Conservation (phyloP, 2,329 filamentous ascomycete genomes). For the Pseudocercospora fijiensis region DNA sequence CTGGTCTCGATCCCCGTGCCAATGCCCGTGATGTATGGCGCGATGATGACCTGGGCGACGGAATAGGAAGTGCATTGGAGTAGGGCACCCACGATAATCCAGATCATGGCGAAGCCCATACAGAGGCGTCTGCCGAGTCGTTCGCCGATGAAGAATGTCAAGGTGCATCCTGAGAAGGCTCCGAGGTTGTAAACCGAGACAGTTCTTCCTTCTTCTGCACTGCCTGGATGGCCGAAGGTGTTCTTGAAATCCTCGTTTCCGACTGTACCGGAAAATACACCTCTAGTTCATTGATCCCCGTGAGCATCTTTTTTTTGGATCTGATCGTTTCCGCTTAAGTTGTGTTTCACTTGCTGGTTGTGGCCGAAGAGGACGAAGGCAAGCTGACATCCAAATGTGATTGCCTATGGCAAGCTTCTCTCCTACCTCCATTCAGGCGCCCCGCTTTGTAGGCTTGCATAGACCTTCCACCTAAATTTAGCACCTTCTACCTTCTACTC, state of each 20-base stretch:
- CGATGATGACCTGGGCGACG: constrained; percentile 49
- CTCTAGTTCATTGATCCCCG: too few relatives aligned
- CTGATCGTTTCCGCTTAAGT: neutral
- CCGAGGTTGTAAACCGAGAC: constrained; percentile 58
- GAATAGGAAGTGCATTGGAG: constrained; percentile 48
- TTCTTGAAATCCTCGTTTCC: constrained; percentile 43
- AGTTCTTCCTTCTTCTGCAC: constrained; percentile 45
- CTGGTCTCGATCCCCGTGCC: constrained; percentile 50
- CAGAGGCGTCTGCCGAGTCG: constrained; percentile 49
- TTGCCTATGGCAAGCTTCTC: constrained; percentile 32
- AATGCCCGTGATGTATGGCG: constrained; percentile 50
- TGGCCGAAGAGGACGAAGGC: constrained; percentile 38
- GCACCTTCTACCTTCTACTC: too few relatives aligned
- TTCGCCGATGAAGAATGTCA: constrained; percentile 52
- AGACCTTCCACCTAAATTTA: too few relatives aligned
- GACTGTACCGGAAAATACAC: constrained; percentile 42
- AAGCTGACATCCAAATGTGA: constrained; percentile 36
- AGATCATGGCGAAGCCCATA: constrained; percentile 49
- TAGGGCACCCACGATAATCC: constrained; percentile 46
- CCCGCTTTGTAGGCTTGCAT: too few relatives aligned
- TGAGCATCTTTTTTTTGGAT: constrained; percentile 21
- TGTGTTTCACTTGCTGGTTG: neutral
- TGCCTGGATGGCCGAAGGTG: constrained; percentile 43
- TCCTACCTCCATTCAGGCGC: too few relatives aligned
- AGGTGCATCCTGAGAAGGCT: constrained; percentile 58